These are phyloP conservation scores for Linaria vulgaris DNA, from an alignment of 257 asterid genomes.

Conservation along the genomic window DNA sequence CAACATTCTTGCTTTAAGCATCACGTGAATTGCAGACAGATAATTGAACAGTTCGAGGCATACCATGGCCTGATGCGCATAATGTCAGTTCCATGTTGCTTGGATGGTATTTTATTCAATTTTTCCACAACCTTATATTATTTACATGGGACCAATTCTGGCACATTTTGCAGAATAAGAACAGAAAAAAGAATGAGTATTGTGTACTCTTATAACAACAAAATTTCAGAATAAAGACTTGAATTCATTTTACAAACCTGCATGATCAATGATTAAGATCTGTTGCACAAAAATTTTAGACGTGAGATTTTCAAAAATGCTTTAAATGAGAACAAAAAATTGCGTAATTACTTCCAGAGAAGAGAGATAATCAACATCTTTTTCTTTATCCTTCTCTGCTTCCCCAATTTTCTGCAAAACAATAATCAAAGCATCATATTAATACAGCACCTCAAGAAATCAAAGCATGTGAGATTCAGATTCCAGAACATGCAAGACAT, in stretches of 20 bases:
- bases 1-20: not conserved
- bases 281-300: conserved; percentile 33
- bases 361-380: conserved; percentile 95
- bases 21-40: conserved; percentile 8
- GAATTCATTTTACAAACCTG: conserved; percentile 56
- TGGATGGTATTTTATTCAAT: conserved; percentile 70
- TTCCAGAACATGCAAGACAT: not conserved
- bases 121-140: conserved; percentile 67
- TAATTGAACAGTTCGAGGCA: conserved; percentile 23
- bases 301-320: conserved; percentile 10
- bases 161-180: conserved; percentile 19
- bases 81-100: conserved; percentile 88
- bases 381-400: conserved; percentile 70
- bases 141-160: conserved; percentile 97
- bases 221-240: conserved; percentile 17
- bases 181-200: conserved; percentile 17
- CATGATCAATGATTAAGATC: conserved; percentile 89
- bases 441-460: too few species aligned
- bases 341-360: conserved; percentile 71
- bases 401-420: conserved; percentile 82
- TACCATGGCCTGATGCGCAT: conserved; percentile 97
- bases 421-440: too few species aligned
- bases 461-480: too few species aligned
- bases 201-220: conserved; percentile 19
- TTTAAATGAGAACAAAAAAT: conserved; percentile 3